These are phyloP conservation scores for Xylaria longipes DNA, from an alignment of 495 filamentous ascomycete genomes.

Conservation along the genomic window DNA sequence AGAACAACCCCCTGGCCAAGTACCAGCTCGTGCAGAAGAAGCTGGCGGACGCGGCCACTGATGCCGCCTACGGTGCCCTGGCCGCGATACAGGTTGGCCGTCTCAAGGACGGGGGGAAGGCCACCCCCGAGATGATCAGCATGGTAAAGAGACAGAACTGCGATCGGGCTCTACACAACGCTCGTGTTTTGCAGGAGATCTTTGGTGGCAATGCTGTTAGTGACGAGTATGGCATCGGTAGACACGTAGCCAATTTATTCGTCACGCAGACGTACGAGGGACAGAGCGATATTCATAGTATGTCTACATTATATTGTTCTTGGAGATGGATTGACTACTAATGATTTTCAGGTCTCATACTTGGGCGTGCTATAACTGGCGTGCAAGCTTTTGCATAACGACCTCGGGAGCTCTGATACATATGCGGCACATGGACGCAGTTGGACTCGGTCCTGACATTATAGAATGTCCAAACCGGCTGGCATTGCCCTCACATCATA, in stretches of 20 bases:
- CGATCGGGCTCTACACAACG: slow-evolving; percentile 82
- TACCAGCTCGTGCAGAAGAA: slow-evolving; percentile 99
- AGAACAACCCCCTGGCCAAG: slow-evolving; percentile 91
- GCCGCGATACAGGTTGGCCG: slow-evolving; percentile 89
- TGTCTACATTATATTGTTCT: slow-evolving; percentile 44
- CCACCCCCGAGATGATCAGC: slow-evolving; percentile 94
- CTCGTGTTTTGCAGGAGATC: slow-evolving; percentile 85
- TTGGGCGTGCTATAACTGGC: slow-evolving; percentile 68
- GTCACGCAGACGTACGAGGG: slow-evolving; percentile 98
- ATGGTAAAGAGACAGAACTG: slow-evolving; percentile 99
- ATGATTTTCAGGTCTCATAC: slow-evolving; percentile 57
- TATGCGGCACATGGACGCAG: neutral
- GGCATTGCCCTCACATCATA: neutral
- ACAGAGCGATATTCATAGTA: slow-evolving; percentile 94
- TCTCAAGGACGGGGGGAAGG: slow-evolving; percentile 88
- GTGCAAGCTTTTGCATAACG: slow-evolving; percentile 62
- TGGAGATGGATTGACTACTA: slow-evolving; percentile 24
- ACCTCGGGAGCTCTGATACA: neutral
- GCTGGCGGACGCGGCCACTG: slow-evolving; percentile 87
- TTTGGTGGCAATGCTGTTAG: slow-evolving; percentile 97
- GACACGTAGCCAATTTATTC: slow-evolving; percentile 95
- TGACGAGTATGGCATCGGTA: slow-evolving; percentile 93
- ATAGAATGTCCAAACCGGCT: neutral
- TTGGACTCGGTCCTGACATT: neutral
- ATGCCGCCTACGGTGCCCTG: slow-evolving; percentile 86